Conservation (phyloP, 1,284 basidiomycete species). For the Rhodotorula mucilaginosa region DNA sequence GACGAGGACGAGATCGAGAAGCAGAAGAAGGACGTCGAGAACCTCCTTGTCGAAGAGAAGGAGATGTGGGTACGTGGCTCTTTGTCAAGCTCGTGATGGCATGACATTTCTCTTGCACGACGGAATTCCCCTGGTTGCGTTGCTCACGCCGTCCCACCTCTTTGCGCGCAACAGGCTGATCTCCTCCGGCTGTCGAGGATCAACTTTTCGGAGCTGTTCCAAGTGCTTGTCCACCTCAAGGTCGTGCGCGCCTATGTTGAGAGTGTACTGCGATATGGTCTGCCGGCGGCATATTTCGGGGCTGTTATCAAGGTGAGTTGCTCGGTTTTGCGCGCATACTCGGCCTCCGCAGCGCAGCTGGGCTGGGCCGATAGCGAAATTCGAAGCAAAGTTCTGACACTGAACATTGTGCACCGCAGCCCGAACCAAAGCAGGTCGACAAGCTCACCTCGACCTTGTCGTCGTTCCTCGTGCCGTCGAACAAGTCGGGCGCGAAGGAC, state of each 20-base stretch:
- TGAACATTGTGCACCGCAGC: constrained; percentile 50
- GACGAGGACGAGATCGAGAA: constrained; percentile 80
- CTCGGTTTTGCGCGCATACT: neutral
- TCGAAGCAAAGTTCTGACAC: too few relatives aligned
- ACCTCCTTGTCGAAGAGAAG: constrained; percentile 83
- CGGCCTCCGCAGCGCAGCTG: too few relatives aligned
- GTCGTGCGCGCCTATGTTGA: constrained; percentile 88
- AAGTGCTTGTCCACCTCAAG: constrained; percentile 91
- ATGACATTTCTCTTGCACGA: neutral
- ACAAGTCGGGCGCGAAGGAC: constrained; percentile 55
- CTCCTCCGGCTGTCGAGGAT: constrained; percentile 86
- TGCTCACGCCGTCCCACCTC: constrained; percentile 69
- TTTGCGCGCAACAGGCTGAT: constrained; percentile 66
- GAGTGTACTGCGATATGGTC: constrained; percentile 90
- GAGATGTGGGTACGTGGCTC: constrained; percentile 81
- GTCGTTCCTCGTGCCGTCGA: constrained; percentile 59
- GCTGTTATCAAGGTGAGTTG: constrained; percentile 70
- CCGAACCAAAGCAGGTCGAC: constrained; percentile 73
- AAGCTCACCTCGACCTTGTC: constrained; percentile 74
- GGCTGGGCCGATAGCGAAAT: too few relatives aligned
- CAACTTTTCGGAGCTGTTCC: constrained; percentile 96
- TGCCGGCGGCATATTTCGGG: constrained; percentile 87
- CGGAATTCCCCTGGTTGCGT: constrained; percentile 66
- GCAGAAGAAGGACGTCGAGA: constrained; percentile 76
- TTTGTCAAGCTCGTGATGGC: neutral